Conservation (phyloP, 805 yeast species). For the Cyberlindnera misumaiensis region DNA sequence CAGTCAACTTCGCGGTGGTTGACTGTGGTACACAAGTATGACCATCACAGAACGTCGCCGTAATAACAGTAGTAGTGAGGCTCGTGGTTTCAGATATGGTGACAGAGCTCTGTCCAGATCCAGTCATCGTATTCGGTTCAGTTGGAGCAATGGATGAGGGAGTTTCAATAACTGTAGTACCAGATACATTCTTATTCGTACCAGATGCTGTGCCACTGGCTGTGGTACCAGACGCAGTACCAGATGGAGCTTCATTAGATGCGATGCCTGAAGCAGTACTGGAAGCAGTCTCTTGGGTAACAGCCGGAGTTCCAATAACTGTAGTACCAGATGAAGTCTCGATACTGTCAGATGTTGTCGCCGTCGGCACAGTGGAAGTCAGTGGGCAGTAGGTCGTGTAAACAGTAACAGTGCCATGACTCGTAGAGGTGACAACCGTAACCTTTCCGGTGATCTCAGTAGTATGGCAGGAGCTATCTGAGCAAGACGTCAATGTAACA, state of each 20-base stretch:
- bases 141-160: not conserved
- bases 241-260: not conserved
- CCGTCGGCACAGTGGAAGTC: too few relatives aligned
- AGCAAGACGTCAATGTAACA: constrained; percentile 27
- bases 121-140: not conserved
- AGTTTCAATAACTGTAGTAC: not conserved
- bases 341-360: too few relatives aligned
- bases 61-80: constrained; percentile 10
- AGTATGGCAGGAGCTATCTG: constrained; percentile 23
- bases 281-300: too few relatives aligned
- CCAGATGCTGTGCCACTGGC: not conserved
- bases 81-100: not conserved
- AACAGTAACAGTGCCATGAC: constrained; percentile 24
- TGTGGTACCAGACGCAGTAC: not conserved
- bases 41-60: constrained; percentile 14
- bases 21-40: constrained; percentile 6
- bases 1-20: constrained; percentile 12
- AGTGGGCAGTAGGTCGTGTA: constrained; percentile 38
- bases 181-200: constrained; percentile 9
- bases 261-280: too few relatives aligned
- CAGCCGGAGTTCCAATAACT: too few relatives aligned
- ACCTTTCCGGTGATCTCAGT: constrained; percentile 19
- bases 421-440: constrained; percentile 29
- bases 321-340: too few relatives aligned
- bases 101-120: not conserved